Base-by-base conservation (phyloP, 2,329 filamentous ascomycete genomes). In the Fusarium caatingaense region DNA sequence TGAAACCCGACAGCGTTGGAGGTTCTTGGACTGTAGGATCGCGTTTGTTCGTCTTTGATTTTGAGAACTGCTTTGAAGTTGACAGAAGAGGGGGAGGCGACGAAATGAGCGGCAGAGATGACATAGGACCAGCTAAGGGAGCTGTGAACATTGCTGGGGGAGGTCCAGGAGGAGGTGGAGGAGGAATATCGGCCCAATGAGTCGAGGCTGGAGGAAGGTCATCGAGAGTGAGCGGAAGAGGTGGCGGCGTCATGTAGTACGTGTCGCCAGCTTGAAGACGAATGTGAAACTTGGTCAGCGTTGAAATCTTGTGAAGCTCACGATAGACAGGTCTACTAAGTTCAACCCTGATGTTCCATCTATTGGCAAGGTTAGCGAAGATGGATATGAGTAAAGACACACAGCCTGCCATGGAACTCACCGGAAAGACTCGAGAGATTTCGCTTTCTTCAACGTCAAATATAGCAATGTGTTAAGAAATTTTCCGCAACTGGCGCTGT, bases 281-380 rank as follows among this genome's bases (percentile, higher is more conserved):
- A 45, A 91, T 73, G 67, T 89, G 86, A 15, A 91, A 72, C 63
- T 85, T 79, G 58, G 83, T 82, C 28, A 91, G 80, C 9, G 84
- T 81, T 20, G 79, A 64, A 59, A 89, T 86, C 34, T 81, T 77
- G 73, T 89, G 88, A 13, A 91, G 80, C 34, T 83, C 83, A 60
- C 82, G 82, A 77, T 88, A 90, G 7, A 91, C 83, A 2, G 83
- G 83, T 8, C 86, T 81, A 74, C 85, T 88, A 12, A 91, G 81
- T 75, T 91, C 88, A 57, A 91, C 85, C 9, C 87, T 84, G 56
- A 90, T 86, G 74, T 91, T 89, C 89, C 89, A 91, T 68, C 86
- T 89, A 45, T 56, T 32, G 32, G 28, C 16, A 25, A 27, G 13
- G 34, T 66, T 32, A 59, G 40, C 66, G 44, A 46, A 10, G 5